Base-by-base conservation (phyloP, 169 alveolate species). In the Cystoisospora suis region DNA sequence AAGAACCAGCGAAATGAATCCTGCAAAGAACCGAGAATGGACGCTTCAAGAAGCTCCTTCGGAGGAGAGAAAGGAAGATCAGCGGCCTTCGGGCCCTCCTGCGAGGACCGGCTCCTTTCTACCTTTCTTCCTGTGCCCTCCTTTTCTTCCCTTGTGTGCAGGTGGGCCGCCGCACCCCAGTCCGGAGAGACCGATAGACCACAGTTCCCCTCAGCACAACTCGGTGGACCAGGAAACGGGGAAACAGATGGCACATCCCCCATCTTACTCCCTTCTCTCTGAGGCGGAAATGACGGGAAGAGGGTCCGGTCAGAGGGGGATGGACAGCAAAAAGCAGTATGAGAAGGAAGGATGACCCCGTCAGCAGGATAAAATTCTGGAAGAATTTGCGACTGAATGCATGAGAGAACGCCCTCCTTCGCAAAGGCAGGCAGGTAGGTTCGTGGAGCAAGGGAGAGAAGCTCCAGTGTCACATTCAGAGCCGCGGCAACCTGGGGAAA, bases 381-480 rank as follows among this genome's bases (percentile, higher is more conserved):
- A n/a, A n/a, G n/a, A n/a, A n/a, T n/a, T n/a, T n/a, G n/a, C n/a
- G n/a, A 42, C 89, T 38, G 42, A 75, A 59, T 44, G 75, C 36
- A 87, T 20, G 65, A 85, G 86, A 69, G 47, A 58, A 59, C 91
- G 49, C 86, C 77, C 77, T 59, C 91, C 86, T 70, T 72, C 42
- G 42, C 36, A 34, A 72, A 72, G 32, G 42, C 83, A 46, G 83
- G 83, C 17, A 72, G 53, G 42, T 40, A 72, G 58, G 32, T 17
- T 29, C 32, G 6, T 56, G 83, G 83, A 46, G 83, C 83, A 36
- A 72, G 83, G 2, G 58, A 23, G 2, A 87, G 91, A 56, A 87
- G 79, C 77, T 87, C 86, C 77, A 87, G 91, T 15, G 79, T 59
- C 65, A 87, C 69, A 49, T 72, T 87, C 87, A 87, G 53, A 17